Base-by-base conservation (phyloP, 2,329 filamentous ascomycete genomes). In the Rhynchosporium agropyri region DNA sequence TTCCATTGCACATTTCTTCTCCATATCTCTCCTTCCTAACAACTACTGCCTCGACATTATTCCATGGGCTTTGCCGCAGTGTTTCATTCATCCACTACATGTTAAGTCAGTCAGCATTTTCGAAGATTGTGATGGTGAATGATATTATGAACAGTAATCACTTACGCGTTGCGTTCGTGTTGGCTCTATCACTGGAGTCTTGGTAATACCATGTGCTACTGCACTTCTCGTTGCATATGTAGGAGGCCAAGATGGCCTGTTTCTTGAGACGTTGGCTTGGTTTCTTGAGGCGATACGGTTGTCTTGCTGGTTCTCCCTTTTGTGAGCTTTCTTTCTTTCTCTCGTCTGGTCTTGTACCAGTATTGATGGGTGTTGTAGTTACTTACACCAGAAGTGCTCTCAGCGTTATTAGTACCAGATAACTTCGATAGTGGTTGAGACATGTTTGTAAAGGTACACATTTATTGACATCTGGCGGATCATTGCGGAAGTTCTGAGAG, bases 61-160 rank as follows among this genome's bases (percentile, higher is more conserved):
- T 58, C 60, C 60, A 62, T 13, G 54, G 46, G 29, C 60, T 45
- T 13, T 62, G 53, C 45, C 15, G 45, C 9, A 33, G n/a, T 38
- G 45, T 58, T 38, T 62, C 60, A 13, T 57, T 56, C 38, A 46
- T 42, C 60, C 60, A 62, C 38, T 55, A 26, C n/a, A 26, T 57
- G 20, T 20, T 51, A 45, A 15, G 20, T 12, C 4, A 33, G 38
- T 38, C 31, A 20, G 31, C n/a, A 43, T 26, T 45, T 15, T 10
- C 43, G n/a, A 58, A n/a, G 28, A 29, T 15, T 38, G 13, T 48
- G 20, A 26, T 49, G 29, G 7, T 7, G 49, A 51, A 15, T 13
- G 48, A 48, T 38, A 29, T 4, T 48, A 6, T 28, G 42, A 43
- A 33, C 12, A 6, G 1, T 1, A 28, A 28, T 31, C 26, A 50